phyloP scores from a whole-genome alignment of 257 asterid species.

The Primulina tabacum region DNA sequence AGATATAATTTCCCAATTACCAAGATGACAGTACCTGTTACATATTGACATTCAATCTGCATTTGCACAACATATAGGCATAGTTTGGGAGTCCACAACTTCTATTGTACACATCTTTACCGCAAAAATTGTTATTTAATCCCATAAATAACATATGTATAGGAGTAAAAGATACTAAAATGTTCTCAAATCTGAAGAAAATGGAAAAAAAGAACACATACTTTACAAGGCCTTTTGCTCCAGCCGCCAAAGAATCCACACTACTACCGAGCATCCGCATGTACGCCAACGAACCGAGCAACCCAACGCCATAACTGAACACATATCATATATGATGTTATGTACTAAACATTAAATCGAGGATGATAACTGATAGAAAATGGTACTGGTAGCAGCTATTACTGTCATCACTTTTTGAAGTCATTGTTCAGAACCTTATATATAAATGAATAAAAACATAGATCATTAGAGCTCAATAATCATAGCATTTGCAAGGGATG shows the following conservation, averaged over 20 bases:
- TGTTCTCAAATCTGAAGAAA: not conserved
- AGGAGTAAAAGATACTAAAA: constrained; percentile 8
- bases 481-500: constrained; percentile 17
- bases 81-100: not conserved
- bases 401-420: not conserved
- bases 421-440: not conserved
- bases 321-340: constrained; percentile 12
- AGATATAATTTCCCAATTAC: too few relatives aligned
- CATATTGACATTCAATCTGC: not conserved
- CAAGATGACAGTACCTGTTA: not conserved
- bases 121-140: not conserved
- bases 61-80: not conserved
- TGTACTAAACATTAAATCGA: not conserved
- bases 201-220: constrained; percentile 31
- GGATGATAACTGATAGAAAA: not conserved
- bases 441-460: not conserved
- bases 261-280: constrained; percentile 89
- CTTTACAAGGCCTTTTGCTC: constrained; percentile 82
- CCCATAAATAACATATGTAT: not conserved
- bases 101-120: not conserved
- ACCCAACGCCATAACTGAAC: constrained; percentile 78
- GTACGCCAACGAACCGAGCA: constrained; percentile 81
- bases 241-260: constrained; percentile 85
- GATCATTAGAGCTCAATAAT: not conserved
- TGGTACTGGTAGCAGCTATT: not conserved